phyloP scores from a whole-genome alignment of 495 filamentous ascomycete genomes.

The Hypoxylon perforatum region DNA sequence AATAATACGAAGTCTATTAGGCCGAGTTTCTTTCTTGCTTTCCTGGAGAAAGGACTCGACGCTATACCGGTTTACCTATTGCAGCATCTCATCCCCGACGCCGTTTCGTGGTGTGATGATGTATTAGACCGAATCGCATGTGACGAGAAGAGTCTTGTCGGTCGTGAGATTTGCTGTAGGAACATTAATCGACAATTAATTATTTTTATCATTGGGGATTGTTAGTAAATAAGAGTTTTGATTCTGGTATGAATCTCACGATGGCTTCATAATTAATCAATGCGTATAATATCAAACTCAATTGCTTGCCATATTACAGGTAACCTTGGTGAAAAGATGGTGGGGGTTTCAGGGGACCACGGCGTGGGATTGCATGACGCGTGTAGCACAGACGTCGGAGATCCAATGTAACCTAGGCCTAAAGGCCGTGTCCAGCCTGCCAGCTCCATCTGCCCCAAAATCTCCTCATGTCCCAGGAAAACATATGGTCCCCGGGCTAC shows the following conservation, averaged over 20 bases:
- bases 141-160: neutral
- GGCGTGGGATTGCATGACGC: constrained; percentile 30
- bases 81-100: constrained; percentile 25
- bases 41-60: constrained; percentile 3
- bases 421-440: neutral
- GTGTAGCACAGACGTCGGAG: constrained; percentile 18
- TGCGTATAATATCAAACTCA: constrained; percentile 1
- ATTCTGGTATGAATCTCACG: constrained; percentile 5
- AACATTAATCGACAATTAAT: too few species aligned
- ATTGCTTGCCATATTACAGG: neutral
- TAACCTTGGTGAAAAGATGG: neutral
- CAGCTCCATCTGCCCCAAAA: neutral
- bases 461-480: constrained; percentile 22
- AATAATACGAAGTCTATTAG: constrained; percentile 32
- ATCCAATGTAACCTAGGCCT: constrained; percentile 19
- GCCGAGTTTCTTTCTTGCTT: constrained; percentile 26
- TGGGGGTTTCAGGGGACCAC: constrained; percentile 11
- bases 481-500: constrained; percentile 12
- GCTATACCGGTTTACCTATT: constrained; percentile 2
- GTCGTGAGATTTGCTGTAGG: too few species aligned
- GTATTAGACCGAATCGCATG: constrained; percentile 32
- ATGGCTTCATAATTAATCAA: constrained; percentile 17
- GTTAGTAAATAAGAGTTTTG: neutral
- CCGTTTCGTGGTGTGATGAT: constrained; percentile 19
- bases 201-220: too few species aligned